These are phyloP conservation scores for Fusarium acutatum DNA, from an alignment of 2,329 filamentous ascomycete species.

Conservation along the genomic window DNA sequence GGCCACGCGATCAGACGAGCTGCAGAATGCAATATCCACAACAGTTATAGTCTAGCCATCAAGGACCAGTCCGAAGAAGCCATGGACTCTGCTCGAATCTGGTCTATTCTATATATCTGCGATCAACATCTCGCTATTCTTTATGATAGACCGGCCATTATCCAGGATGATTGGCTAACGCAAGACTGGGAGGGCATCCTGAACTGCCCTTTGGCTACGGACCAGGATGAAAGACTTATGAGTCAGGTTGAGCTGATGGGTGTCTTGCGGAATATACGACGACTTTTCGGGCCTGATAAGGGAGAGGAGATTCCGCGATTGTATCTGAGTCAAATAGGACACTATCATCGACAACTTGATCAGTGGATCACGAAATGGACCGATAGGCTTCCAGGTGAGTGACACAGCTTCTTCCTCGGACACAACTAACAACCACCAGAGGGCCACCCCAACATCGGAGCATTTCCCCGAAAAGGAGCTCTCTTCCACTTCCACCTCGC, in stretches of 20 bases:
- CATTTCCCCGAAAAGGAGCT: slow-evolving; percentile 52
- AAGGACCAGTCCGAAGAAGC: slow-evolving; percentile 52
- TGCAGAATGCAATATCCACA: slow-evolving; percentile 57
- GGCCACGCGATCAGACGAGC: slow-evolving; percentile 61
- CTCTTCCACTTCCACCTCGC: slow-evolving; percentile 53
- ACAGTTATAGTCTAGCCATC: slow-evolving; percentile 52
- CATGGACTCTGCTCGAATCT: slow-evolving; percentile 64
- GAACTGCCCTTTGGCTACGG: slow-evolving; percentile 57
- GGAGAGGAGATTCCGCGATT: slow-evolving; percentile 60
- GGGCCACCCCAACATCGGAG: slow-evolving; percentile 46
- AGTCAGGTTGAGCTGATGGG: slow-evolving; percentile 67
- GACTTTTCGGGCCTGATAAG: slow-evolving; percentile 64
- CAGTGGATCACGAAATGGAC: slow-evolving; percentile 51
- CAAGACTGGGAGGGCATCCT: slow-evolving; percentile 66
- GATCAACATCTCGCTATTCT: slow-evolving; percentile 69
- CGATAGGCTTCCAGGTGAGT: slow-evolving; percentile 33
- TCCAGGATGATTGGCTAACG: slow-evolving; percentile 65
- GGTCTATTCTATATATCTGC: slow-evolving; percentile 70
- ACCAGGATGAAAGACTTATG: slow-evolving; percentile 64
- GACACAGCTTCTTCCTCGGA: too few relatives aligned
- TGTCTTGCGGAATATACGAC: slow-evolving; percentile 63
- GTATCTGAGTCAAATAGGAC: slow-evolving; percentile 57
- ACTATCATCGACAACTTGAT: slow-evolving; percentile 47
- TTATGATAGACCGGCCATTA: slow-evolving; percentile 66
- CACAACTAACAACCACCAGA: too few relatives aligned